These are phyloP conservation scores for Penicillium tannophilum DNA, from an alignment of 495 filamentous ascomycete genomes.

Conservation along the genomic window DNA sequence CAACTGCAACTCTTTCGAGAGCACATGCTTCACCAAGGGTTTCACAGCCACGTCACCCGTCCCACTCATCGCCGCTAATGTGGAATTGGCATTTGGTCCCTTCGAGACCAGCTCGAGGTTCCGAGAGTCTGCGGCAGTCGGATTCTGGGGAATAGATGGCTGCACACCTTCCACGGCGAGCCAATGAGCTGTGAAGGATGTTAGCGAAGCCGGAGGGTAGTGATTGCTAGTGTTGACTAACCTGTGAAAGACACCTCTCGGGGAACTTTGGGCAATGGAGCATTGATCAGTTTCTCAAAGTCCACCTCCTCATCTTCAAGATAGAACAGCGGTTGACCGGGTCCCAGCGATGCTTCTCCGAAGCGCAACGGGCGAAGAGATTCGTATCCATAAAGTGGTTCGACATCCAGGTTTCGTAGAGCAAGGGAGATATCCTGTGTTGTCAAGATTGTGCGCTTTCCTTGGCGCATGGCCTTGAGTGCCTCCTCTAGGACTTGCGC, in stretches of 20 bases:
- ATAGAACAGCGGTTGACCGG: constrained; percentile 95
- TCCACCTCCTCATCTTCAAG: constrained; percentile 98
- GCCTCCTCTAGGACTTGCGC: constrained; percentile 91
- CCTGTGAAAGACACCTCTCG: constrained; percentile 90
- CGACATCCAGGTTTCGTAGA: constrained; percentile 81
- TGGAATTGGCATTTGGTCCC: constrained; percentile 80
- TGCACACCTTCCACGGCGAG: constrained; percentile 95
- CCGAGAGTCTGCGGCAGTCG: constrained; percentile 76
- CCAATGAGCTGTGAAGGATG: constrained; percentile 72
- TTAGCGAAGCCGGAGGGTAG: constrained; percentile 25
- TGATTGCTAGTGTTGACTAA: constrained; percentile 36
- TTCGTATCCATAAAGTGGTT: constrained; percentile 95
- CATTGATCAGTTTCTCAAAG: constrained; percentile 98
- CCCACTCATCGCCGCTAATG: constrained; percentile 78
- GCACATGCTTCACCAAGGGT: constrained; percentile 89
- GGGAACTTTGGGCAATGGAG: constrained; percentile 89
- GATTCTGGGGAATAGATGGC: constrained; percentile 94
- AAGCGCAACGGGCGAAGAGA: constrained; percentile 82
- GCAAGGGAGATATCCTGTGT: constrained; percentile 87
- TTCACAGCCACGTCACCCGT: constrained; percentile 80
- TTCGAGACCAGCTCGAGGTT: constrained; percentile 85
- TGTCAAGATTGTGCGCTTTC: constrained; percentile 76
- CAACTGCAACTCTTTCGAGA: constrained; percentile 93
- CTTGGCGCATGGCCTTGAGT: constrained; percentile 90
- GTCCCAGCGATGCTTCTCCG: constrained; percentile 90